A percentile compares a stretch with the other conserved stretches of the same genome.
These are phyloP conservation scores for Cutaneotrichosporon daszewskae DNA, from an alignment of 1,284 basidiomycete species.

Conservation along the genomic window DNA sequence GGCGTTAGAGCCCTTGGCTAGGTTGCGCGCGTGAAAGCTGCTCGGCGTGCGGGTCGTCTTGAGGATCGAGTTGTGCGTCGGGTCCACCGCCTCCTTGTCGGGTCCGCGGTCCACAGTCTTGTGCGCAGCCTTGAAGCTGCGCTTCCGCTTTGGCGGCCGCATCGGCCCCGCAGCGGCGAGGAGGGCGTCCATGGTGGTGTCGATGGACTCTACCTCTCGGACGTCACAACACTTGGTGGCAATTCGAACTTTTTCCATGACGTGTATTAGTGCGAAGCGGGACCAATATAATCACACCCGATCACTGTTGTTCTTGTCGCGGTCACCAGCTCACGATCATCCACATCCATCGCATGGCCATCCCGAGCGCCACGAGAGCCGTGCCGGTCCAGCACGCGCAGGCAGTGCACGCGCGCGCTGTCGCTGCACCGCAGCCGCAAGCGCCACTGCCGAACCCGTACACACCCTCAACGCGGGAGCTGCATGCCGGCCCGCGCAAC, in stretches of 20 bases:
- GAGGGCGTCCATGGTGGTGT: constrained; percentile 59
- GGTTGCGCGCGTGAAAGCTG: constrained; percentile 32
- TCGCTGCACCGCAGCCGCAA: constrained; percentile 3
- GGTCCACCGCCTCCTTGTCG: constrained; percentile 49
- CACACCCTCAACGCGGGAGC: constrained; percentile 21
- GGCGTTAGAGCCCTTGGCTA: constrained; percentile 26
- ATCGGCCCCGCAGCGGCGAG: constrained; percentile 64
- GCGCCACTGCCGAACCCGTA: constrained; percentile 19
- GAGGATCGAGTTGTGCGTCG: constrained; percentile 58
- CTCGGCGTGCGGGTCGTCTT: constrained; percentile 36
- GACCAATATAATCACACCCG: constrained; percentile 8
- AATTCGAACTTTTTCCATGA: constrained; percentile 14
- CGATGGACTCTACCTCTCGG: not conserved
- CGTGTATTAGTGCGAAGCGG: constrained; percentile 1
- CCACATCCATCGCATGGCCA: not conserved
- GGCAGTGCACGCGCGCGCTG: not conserved
- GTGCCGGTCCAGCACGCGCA: not conserved
- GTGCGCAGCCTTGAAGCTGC: constrained; percentile 19
- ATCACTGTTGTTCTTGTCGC: not conserved
- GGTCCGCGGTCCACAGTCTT: constrained; percentile 38
- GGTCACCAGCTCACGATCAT: not conserved
- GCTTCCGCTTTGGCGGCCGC: constrained; percentile 39
- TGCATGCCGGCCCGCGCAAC: constrained; percentile 28
- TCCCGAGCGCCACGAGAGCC: not conserved
- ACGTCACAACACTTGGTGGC: not conserved